Evolutionary conservation across 257 asterid species (phyloP), one percentile per base, ranked within the genome.

Genomic region (Nicotiana sylvestris): DNA sequence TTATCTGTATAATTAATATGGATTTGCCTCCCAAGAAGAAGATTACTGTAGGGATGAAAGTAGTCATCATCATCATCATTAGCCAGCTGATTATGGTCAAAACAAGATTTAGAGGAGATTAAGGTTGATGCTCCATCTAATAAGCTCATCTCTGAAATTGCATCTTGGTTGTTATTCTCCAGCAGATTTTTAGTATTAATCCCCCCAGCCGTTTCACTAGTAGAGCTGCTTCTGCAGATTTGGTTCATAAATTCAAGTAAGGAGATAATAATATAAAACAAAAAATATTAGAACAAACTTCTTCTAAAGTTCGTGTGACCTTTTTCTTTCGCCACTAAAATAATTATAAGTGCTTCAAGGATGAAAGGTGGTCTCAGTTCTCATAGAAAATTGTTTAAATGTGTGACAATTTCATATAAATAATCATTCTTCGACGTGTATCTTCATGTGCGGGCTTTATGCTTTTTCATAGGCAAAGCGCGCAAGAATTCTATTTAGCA

Each of bases 11-110:
- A 74, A 27, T 49, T 25, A 49, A 12, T 25, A 49, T 27, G 27
- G 3, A 53, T 11, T 49, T 35, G 80, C 43, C 43, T 74, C 5
- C 80, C 80, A 74, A 74, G 80, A 49, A 53, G 57, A 53, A 74
- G 80, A 74, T 49, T 49, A 74, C 80, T 74, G 56, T 74, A 74
- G n/a, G 80, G 80, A 74, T 74, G 80, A 74, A 74, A 74, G 53
- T 58, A 15, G 37, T 74, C 62, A 74, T 49, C 61, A 46, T 72
- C 18, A 37, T 37, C 13, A 46, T 72, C 46, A 72, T 72, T 46
- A 72, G 3, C 39, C 33, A 49, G 5, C 27, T 74, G 80, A 74
- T 74, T 74, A 0, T 70, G 78, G 46, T 25, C 3, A 25, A 46
- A 72, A 46, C 79, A 46, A 46, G 79, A 43, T 72, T 72, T 72